Evolutionary conservation across 352 stramenopile genomes (phyloP).

Genomic region (Elongisporangium prolatum): DNA sequence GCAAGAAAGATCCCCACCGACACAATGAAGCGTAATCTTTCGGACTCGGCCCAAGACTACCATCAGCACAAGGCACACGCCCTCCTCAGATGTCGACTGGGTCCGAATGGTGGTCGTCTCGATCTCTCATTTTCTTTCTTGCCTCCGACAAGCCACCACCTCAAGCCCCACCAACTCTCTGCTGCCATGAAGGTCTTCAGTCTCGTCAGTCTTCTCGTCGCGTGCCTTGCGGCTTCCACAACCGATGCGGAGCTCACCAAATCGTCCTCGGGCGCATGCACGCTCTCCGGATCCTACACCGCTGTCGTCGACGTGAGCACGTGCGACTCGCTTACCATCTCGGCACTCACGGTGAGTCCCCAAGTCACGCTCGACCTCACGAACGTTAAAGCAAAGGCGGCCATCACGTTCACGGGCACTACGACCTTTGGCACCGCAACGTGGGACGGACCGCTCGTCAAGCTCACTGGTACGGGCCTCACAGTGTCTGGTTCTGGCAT

Average conservation of each 20-base stretch:
- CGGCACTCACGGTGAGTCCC: slow-evolving; percentile 19
- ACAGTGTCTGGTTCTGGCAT: slow-evolving; percentile 11
- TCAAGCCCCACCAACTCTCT: too few relatives aligned
- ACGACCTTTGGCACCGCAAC: slow-evolving; percentile 26
- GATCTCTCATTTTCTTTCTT: too few relatives aligned
- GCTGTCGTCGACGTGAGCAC: slow-evolving; percentile 16
- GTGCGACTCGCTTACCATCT: slow-evolving; percentile 30
- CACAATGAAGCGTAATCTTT: too few relatives aligned
- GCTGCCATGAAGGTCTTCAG: slow-evolving; percentile 18
- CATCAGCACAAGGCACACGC: too few relatives aligned
- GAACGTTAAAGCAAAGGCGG: slow-evolving; percentile 18
- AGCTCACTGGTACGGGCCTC: slow-evolving; percentile 8
- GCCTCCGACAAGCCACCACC: too few relatives aligned
- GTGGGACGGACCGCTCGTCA: slow-evolving; percentile 28
- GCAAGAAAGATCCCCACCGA: too few relatives aligned
- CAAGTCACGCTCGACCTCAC: slow-evolving; percentile 31
- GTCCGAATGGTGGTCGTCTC: too few relatives aligned
- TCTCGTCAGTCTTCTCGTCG: slow-evolving; percentile 1
- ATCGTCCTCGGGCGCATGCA: slow-evolving; percentile 13
- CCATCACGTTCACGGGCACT: slow-evolving; percentile 30
- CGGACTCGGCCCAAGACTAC: too few relatives aligned
- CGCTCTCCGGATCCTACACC: slow-evolving; percentile 27
- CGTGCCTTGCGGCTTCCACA: slow-evolving; percentile 5
- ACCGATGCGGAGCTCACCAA: slow-evolving; percentile 7
- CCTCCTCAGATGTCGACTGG: too few relatives aligned